phyloP scores from a whole-genome alignment of 257 asterid species.

The Henckelia pumila region DNA sequence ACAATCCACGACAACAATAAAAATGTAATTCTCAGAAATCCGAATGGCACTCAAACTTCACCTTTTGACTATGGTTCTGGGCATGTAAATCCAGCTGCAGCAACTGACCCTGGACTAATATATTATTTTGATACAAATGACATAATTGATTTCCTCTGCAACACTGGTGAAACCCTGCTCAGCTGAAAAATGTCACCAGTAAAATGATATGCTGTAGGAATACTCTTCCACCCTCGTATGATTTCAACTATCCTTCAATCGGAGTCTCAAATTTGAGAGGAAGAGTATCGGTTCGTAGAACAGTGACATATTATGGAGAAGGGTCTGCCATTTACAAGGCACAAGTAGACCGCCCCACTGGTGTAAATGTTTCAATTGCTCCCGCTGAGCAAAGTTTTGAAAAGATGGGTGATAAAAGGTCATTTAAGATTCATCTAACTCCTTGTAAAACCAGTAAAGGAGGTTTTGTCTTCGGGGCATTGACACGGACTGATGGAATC shows the following conservation, averaged over 20 bases:
- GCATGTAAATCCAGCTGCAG: conserved; percentile 51
- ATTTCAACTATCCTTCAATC: conserved; percentile 63
- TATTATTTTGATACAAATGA: conserved; percentile 44
- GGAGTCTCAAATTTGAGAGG: conserved; percentile 53
- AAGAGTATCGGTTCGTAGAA: conserved; percentile 42
- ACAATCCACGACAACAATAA: conserved; percentile 40
- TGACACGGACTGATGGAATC: conserved; percentile 52
- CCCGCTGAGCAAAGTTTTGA: conserved; percentile 40
- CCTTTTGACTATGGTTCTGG: conserved; percentile 68
- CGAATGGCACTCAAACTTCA: conserved; percentile 35
- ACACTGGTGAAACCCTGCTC: conserved; percentile 52
- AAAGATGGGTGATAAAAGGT: conserved; percentile 34
- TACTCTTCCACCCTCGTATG: conserved; percentile 30
- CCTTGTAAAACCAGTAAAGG: conserved; percentile 40
- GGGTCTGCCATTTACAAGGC: conserved; percentile 45
- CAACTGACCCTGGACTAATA: conserved; percentile 54
- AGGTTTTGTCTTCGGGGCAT: conserved; percentile 45
- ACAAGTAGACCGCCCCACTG: conserved; percentile 37
- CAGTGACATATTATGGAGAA: conserved; percentile 49
- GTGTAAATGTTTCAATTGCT: conserved; percentile 41
- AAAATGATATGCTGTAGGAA: conserved; percentile 33
- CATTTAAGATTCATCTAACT: conserved; percentile 33
- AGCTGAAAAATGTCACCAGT: conserved; percentile 51
- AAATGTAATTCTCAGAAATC: conserved; percentile 43
- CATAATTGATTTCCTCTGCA: conserved; percentile 51